A percentile compares a stretch with the other conserved stretches of the same genome.
phyloP scores from a whole-genome alignment of 2,329 filamentous ascomycete genomes.

The Arthrobotrys conoides region DNA sequence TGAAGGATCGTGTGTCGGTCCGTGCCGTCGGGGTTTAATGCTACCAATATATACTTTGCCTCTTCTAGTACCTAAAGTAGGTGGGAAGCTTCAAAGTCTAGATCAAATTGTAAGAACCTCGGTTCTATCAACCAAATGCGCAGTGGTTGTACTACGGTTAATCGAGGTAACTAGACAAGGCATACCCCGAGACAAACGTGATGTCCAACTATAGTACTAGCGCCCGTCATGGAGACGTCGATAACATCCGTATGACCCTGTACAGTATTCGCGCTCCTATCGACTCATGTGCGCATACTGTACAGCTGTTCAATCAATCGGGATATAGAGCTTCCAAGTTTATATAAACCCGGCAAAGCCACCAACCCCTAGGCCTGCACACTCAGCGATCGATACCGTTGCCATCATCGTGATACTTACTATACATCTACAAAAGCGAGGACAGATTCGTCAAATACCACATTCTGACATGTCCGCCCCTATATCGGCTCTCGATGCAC shows the following conservation, averaged over 20 bases:
- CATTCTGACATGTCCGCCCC: background rate
- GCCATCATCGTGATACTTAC: background rate
- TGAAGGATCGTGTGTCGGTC: background rate
- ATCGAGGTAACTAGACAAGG: constrained; percentile 9
- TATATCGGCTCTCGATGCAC: background rate
- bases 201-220: constrained; percentile 16
- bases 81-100: background rate
- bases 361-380: background rate
- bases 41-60: background rate
- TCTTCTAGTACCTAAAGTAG: background rate
- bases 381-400: background rate
- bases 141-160: background rate
- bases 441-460: background rate
- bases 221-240: constrained; percentile 15
- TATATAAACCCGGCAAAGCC: constrained; percentile 20
- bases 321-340: background rate
- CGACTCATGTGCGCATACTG: constrained; percentile 5
- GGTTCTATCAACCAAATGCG: background rate
- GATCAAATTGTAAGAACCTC: too few relatives aligned
- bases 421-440: background rate
- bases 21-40: background rate
- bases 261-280: background rate
- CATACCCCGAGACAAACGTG: constrained; percentile 36
- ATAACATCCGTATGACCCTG: constrained; percentile 14
- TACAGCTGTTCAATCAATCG: background rate